Evolutionary conservation across 306 rosid genomes (phyloP).

Genomic region (Senna siamea): DNA sequence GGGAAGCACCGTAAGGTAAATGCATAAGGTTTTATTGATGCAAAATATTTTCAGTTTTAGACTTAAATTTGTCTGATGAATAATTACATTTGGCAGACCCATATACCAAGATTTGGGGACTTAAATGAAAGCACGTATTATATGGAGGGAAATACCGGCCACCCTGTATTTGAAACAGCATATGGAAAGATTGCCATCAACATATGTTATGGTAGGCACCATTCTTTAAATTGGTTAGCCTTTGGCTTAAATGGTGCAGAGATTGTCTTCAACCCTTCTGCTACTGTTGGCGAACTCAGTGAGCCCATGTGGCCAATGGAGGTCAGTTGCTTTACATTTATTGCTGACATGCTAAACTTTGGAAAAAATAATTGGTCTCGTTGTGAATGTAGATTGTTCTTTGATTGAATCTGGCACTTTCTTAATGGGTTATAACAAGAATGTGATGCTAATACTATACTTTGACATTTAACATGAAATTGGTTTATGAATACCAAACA

Average conservation of each 20-base stretch:
- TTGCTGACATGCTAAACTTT: no score
- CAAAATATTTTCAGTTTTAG: no score
- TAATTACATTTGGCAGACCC: conserved; percentile 76
- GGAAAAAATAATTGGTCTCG: no score
- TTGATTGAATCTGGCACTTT: no score
- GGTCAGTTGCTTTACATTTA: conserved; percentile 49
- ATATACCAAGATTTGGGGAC: conserved; percentile 92
- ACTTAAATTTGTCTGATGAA: no score
- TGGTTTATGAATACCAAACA: no score
- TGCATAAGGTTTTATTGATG: no score
- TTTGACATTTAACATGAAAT: no score
- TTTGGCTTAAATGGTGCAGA: conserved; percentile 95
- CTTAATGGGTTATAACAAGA: no score
- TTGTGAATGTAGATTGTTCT: no score
- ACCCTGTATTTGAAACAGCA: conserved; percentile 89
- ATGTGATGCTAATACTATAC: not conserved
- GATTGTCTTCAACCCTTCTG: conserved; percentile 97
- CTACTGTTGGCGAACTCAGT: conserved; percentile 92
- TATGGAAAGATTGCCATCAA: conserved; percentile 88
- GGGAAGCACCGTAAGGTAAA: conserved; percentile 95
- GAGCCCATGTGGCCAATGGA: conserved; percentile 98
- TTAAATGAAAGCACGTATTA: conserved; percentile 94
- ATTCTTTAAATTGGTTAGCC: conserved; percentile 90
- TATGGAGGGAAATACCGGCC: conserved; percentile 96
- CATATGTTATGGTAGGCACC: conserved; percentile 95